Evolutionary conservation across 2,329 filamentous ascomycete species (phyloP).

Genomic region (Cadophora malorum): DNA sequence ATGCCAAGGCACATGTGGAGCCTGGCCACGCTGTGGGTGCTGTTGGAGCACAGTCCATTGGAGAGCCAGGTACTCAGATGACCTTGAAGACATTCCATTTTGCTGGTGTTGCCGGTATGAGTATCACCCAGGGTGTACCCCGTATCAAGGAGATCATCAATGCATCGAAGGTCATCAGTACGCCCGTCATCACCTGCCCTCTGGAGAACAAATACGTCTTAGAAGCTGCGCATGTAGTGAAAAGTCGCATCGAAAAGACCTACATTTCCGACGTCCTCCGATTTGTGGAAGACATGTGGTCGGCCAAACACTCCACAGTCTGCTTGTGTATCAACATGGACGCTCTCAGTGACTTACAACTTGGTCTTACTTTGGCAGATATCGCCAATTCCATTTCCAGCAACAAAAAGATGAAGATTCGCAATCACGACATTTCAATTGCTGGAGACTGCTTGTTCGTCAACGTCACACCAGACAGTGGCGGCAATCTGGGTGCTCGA

Average conservation of each 20-base stretch:
- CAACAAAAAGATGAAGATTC: constrained; percentile 84
- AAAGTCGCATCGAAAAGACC: constrained; percentile 94
- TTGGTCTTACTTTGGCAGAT: constrained; percentile 77
- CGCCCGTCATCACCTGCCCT: constrained; percentile 89
- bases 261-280: constrained; percentile 82
- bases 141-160: constrained; percentile 99
- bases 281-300: constrained; percentile 89
- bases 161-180: constrained; percentile 91
- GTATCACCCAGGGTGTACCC: constrained; percentile 97
- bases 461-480: constrained; percentile 63
- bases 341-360: constrained; percentile 78
- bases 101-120: constrained; percentile 99
- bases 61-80: constrained; percentile 98
- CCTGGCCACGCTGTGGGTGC: constrained; percentile 96
- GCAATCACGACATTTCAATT: constrained; percentile 68
- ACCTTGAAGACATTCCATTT: constrained; percentile 99
- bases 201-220: constrained; percentile 78
- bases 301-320: constrained; percentile 75
- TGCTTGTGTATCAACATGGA: constrained; percentile 82
- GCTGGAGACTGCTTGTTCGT: constrained; percentile 73
- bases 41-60: constrained; percentile 96
- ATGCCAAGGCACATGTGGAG: constrained; percentile 88
- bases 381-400: constrained; percentile 79
- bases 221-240: constrained; percentile 85
- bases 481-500: constrained; percentile 46